Conservation (phyloP, 2,329 filamentous ascomycete genomes). For the Cercospora sesami region DNA sequence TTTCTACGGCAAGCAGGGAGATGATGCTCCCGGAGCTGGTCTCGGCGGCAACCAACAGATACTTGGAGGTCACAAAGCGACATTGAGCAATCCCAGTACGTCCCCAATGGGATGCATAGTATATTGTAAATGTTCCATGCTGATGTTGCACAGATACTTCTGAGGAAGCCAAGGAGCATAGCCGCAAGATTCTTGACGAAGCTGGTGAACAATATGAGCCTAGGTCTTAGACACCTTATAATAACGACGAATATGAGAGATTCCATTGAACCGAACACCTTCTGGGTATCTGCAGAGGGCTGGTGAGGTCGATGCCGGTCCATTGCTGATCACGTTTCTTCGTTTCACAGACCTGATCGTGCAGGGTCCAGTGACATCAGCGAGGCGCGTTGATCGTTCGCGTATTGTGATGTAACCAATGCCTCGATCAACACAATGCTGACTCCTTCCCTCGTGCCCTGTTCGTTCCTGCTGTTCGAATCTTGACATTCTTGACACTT, state of each 20-base stretch:
- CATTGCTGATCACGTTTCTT: constrained; percentile 2
- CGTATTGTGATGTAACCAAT: background rate
- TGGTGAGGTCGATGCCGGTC: background rate
- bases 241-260: background rate
- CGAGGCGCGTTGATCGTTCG: background rate
- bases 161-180: constrained; percentile 58
- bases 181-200: constrained; percentile 43
- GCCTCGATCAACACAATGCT: background rate
- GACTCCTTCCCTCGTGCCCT: background rate
- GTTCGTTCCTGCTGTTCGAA: background rate
- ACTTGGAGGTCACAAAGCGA: constrained; percentile 61
- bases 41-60: constrained; percentile 38
- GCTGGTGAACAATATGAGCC: constrained; percentile 9
- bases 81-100: constrained; percentile 45
- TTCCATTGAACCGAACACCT: background rate
- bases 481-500: background rate
- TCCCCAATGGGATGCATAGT: background rate
- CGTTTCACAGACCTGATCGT: background rate
- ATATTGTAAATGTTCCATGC: background rate
- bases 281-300: background rate
- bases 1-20: constrained; percentile 20
- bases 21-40: constrained; percentile 12
- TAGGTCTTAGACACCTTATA: background rate
- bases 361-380: background rate
- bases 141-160: constrained; percentile 44